Evolutionary conservation across 176 grass and related monocot genomes (phyloP), one percentile per base, ranked within the genome.

Genomic region (Musa troglodytarum): DNA sequence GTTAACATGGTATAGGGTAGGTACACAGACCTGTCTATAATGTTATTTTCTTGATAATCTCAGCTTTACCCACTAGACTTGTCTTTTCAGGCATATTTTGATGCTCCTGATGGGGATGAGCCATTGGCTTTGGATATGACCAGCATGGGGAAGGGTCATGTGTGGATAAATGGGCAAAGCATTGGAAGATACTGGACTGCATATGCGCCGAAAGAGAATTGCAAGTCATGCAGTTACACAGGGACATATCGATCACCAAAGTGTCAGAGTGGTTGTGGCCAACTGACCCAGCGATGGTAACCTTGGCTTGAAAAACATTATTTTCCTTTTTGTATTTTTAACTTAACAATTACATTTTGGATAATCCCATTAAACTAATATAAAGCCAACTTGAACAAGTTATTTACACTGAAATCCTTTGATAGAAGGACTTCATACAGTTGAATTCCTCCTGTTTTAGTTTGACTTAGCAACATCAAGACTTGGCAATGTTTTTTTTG

Each of bases 91-190:
- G 86, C 90, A 70, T 94, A 91, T 78, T 94, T 99, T 49, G 95
- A 94, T 76, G 82, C 84, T 70, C 90, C 95, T 20, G 89, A 75
- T 24, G 95, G 95, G 0, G 90, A 91, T 25, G 95, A 99, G 50
- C 95, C 95, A 51, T 81, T 99, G 75, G 90, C 95, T 80, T 74
- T 94, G 24, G 95, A 99, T 87, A 99, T 99, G 95, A 69, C 88
- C 72, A 94, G 86, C 76, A 99, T 99, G 95, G 90, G 95, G 10
- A 99, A 99, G 77, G 95, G 95, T 50, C 88, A 91, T 76, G 86
- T 91, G 13, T 99, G 95, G 95, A 94, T 99, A 82, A 99, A 99
- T 69, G 95, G 95, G 74, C 90, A 94, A 77, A 94, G 90, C 80
- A 91, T 99, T 65, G 95, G 95, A 53, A 83, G 95, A 2, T 99